phyloP scores from a whole-genome alignment of 495 filamentous ascomycete genomes.

The Pseudomonodictys pantanalensis region DNA sequence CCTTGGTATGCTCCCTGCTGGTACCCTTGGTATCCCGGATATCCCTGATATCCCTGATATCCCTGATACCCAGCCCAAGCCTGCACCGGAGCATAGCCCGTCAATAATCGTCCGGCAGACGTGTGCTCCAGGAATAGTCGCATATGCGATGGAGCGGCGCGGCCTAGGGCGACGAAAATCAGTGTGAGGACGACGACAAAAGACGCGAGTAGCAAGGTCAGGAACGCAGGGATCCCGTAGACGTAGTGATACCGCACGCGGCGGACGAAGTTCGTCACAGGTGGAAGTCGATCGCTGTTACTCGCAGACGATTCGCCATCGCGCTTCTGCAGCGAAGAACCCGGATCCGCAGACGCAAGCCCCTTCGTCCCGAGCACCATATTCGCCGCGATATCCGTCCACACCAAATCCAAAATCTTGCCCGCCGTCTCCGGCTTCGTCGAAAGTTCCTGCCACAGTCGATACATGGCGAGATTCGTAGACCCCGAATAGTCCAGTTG shows the following conservation, averaged over 20 bases:
- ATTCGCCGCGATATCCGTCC: conserved; percentile 44
- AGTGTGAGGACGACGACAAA: neutral
- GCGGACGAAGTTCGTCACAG: neutral
- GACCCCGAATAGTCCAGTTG: conserved; percentile 38
- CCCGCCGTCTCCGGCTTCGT: conserved; percentile 13
- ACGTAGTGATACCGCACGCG: neutral
- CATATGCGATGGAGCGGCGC: neutral
- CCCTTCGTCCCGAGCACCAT: conserved; percentile 41
- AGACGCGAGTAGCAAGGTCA: neutral
- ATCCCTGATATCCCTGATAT: no score
- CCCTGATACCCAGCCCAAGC: no score
- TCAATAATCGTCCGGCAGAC: neutral
- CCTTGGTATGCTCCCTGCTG: no score
- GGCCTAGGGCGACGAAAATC: neutral
- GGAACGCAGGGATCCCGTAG: neutral
- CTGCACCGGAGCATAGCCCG: no score
- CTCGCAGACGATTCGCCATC: neutral
- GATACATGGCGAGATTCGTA: conserved; percentile 38
- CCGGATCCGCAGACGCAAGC: neutral
- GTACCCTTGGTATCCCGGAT: no score
- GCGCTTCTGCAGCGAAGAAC: neutral
- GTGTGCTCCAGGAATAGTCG: neutral
- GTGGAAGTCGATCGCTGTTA: no score
- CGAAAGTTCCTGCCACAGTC: conserved; percentile 40
- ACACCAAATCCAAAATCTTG: conserved; percentile 45